These are phyloP conservation scores for Aspergillus conjunctus DNA, from an alignment of 495 filamentous ascomycete species.

Conservation along the genomic window DNA sequence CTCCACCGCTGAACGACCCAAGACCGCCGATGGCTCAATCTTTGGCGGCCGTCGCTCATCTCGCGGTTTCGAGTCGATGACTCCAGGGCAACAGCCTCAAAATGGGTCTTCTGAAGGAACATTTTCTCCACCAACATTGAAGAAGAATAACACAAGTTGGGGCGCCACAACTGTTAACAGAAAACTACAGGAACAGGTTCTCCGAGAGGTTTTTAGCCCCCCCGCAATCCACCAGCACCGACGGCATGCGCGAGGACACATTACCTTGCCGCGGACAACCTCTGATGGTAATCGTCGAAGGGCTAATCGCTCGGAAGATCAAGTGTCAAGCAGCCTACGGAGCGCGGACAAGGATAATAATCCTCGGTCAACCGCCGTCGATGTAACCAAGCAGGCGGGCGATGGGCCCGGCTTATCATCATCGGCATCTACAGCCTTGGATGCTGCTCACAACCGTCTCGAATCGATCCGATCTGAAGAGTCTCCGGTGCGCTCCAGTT, in stretches of 20 bases:
- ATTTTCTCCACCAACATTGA: constrained; percentile 9
- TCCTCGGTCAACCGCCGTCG: constrained; percentile 33
- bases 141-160: constrained; percentile 58
- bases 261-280: constrained; percentile 50
- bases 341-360: constrained; percentile 20
- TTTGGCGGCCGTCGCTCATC: constrained; percentile 25
- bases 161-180: constrained; percentile 94
- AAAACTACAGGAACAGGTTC: constrained; percentile 84
- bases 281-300: constrained; percentile 40
- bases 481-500: constrained; percentile 35
- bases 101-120: constrained; percentile 15
- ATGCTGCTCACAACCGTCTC: constrained; percentile 37
- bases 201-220: constrained; percentile 90
- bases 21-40: constrained; percentile 30
- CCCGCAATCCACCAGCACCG: constrained; percentile 72
- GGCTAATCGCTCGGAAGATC: constrained; percentile 39
- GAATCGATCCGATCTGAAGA: constrained; percentile 39
- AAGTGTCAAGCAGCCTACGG: constrained; percentile 30
- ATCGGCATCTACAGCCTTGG: constrained; percentile 46
- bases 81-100: constrained; percentile 5
- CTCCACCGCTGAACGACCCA: constrained; percentile 39
- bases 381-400: constrained; percentile 28
- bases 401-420: constrained; percentile 44
- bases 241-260: constrained; percentile 63
- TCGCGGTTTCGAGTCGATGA: constrained; percentile 20